Conservation (phyloP, 2,329 filamentous ascomycete genomes). For the Paecilomyces sp. region DNA sequence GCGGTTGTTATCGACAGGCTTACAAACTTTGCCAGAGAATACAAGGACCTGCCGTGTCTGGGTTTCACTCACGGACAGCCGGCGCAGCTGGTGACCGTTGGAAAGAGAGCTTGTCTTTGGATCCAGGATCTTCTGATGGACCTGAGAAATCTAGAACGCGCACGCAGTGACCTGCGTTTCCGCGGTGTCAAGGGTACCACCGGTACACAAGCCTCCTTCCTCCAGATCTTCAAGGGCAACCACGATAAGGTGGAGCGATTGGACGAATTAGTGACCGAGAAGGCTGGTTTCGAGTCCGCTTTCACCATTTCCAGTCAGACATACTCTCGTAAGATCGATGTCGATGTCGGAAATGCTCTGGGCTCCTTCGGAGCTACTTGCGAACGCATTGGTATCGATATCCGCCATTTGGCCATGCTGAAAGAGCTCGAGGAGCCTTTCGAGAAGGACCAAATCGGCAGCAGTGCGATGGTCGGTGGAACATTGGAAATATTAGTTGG, state of each 20-base stretch:
- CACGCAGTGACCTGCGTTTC: conserved; percentile 63
- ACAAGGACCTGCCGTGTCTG: conserved; percentile 65
- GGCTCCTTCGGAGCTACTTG: conserved; percentile 71
- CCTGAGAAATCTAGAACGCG: conserved; percentile 63
- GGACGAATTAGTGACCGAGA: conserved; percentile 57
- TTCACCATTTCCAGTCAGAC: conserved; percentile 66
- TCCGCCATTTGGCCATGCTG: conserved; percentile 64
- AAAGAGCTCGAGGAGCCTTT: conserved; percentile 86
- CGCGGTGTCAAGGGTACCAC: conserved; percentile 69
- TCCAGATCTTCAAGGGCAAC: conserved; percentile 59
- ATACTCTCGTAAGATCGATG: conserved; percentile 75
- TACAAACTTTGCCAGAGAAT: conserved; percentile 61
- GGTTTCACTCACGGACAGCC: conserved; percentile 65
- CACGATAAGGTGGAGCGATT: conserved; percentile 55
- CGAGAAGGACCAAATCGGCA: conserved; percentile 71
- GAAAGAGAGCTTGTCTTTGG: conserved; percentile 50
- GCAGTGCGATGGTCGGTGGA: conserved; percentile 46
- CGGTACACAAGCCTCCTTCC: conserved; percentile 71
- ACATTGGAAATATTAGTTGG: neutral
- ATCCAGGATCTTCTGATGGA: conserved; percentile 70
- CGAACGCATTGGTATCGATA: conserved; percentile 66
- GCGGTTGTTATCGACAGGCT: conserved; percentile 74
- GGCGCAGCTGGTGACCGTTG: conserved; percentile 58
- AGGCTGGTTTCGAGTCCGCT: conserved; percentile 56
- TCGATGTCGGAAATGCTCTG: conserved; percentile 73